phyloP scores from a whole-genome alignment of 805 yeast genomes.

The Sugiyamaella boreocaroliniensis region DNA sequence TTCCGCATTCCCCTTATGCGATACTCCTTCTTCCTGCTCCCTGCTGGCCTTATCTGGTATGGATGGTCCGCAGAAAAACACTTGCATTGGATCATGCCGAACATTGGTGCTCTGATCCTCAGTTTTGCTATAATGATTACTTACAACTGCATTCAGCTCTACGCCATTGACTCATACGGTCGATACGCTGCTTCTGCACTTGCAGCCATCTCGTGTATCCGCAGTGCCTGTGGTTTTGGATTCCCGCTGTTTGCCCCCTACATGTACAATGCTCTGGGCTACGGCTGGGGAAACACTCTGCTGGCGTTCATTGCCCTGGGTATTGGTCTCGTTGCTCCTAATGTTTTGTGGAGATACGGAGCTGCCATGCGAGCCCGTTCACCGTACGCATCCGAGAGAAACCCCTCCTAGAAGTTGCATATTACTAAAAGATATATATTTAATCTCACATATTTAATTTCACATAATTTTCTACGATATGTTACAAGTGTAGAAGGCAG shows the following conservation, averaged over 20 bases:
- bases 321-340: slow-evolving; percentile 55
- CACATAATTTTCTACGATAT: background rate
- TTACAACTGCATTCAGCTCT: slow-evolving; percentile 56
- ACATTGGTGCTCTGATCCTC: slow-evolving; percentile 54
- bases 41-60: slow-evolving; percentile 59
- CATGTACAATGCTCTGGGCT: slow-evolving; percentile 50
- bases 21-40: slow-evolving; percentile 47
- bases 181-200: slow-evolving; percentile 59
- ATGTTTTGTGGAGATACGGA: slow-evolving; percentile 50
- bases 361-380: slow-evolving; percentile 49
- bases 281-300: slow-evolving; percentile 65
- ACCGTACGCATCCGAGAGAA: slow-evolving; percentile 9
- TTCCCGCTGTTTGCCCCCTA: slow-evolving; percentile 60
- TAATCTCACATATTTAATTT: no score
- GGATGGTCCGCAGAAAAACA: slow-evolving; percentile 62
- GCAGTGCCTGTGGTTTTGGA: slow-evolving; percentile 60
- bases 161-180: slow-evolving; percentile 63
- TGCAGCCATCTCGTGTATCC: slow-evolving; percentile 58
- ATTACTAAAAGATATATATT: background rate
- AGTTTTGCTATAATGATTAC: slow-evolving; percentile 52
- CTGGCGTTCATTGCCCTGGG: slow-evolving; percentile 51
- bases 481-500: background rate
- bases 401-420: background rate
- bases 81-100: slow-evolving; percentile 58
- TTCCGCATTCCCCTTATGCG: slow-evolving; percentile 49